Base-by-base conservation (phyloP, 768 basidiomycete genomes). In the Xerocomus brunneocitrinus region DNA sequence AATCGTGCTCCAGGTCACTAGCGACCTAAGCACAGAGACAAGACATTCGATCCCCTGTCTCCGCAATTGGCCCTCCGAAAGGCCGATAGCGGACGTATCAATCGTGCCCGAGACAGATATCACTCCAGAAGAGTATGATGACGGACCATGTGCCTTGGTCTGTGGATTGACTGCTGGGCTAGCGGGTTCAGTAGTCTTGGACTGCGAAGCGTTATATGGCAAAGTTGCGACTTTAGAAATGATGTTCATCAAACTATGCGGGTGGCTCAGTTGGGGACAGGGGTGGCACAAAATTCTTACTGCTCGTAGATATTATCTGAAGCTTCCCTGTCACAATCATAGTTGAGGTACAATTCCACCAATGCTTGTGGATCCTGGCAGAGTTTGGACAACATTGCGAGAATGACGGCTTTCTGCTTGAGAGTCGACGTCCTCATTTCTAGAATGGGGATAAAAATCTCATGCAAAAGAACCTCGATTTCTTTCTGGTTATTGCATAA, bases 271-370 rank as follows among this genome's bases (percentile, higher is more conserved):
- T 19, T 36, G 39, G 40, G 53, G 40, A 32, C 49, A 39, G n/a
- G n/a, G n/a, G 5, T 27, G 40, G 56, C 38, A 46, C 32, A 45
- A 14, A 49, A 8, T 38, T 9, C 86, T 64, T 63, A 91, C 84
- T 91, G 90, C 64, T 99, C 97, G 70, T 98, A 99, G 53, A 98
- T 95, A 72, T 99, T 98, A 64, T 97, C 95, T 9, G 81, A 81
- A 4, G 95, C 92, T 54, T 92, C 87, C 54, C 92, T 83, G 65
- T 99, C 97, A 67, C 97, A 99, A 66, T 99, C 97, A 66, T 99
- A 99, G 69, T 99, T 99, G 67, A 99, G 85, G 73, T 98, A 99
- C 53, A 98, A 84, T 69, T 99, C 97, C 30, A 99, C 97, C 19
- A 99, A 76, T 8, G 95, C 94, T 69, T 98, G 97, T 2, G 97